Conservation (phyloP, 352 stramenopile genomes). For the Pythium aphanidermatum region DNA sequence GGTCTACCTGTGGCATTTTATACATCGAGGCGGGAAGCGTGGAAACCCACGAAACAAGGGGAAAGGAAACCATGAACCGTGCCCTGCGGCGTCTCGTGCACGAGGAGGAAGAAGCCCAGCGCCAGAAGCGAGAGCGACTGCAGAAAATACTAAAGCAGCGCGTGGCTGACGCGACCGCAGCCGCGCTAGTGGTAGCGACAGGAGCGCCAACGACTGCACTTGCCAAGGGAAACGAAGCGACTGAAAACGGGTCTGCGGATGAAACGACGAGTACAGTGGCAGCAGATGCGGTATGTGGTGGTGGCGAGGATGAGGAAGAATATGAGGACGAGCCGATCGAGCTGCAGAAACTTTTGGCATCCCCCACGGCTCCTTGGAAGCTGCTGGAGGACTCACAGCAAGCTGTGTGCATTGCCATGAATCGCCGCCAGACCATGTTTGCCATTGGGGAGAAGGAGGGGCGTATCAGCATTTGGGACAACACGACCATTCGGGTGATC, state of each 20-base stretch:
- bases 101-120: conserved; percentile 24
- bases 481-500: conserved; percentile 70
- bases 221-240: neutral
- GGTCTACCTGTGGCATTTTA: conserved; percentile 8
- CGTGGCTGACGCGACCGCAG: conserved; percentile 6
- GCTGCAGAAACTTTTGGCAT: conserved; percentile 51
- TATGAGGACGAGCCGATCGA: conserved; percentile 48
- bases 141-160: conserved; percentile 25
- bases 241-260: neutral
- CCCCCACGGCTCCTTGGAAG: conserved; percentile 36
- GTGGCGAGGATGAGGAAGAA: conserved; percentile 23
- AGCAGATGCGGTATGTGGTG: neutral
- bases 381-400: conserved; percentile 75
- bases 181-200: neutral
- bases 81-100: conserved; percentile 28
- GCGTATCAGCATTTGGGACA: conserved; percentile 80
- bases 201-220: too few species aligned
- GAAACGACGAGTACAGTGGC: too few species aligned
- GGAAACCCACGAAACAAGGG: conserved; percentile 10
- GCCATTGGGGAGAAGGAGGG: conserved; percentile 76
- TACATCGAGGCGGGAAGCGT: neutral
- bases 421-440: conserved; percentile 51
- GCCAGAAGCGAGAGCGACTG: conserved; percentile 26
- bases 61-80: conserved; percentile 18
- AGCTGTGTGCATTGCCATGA: conserved; percentile 63